Evolutionary conservation across 441 rosid species (phyloP).

Genomic region (Kokia cookei): DNA sequence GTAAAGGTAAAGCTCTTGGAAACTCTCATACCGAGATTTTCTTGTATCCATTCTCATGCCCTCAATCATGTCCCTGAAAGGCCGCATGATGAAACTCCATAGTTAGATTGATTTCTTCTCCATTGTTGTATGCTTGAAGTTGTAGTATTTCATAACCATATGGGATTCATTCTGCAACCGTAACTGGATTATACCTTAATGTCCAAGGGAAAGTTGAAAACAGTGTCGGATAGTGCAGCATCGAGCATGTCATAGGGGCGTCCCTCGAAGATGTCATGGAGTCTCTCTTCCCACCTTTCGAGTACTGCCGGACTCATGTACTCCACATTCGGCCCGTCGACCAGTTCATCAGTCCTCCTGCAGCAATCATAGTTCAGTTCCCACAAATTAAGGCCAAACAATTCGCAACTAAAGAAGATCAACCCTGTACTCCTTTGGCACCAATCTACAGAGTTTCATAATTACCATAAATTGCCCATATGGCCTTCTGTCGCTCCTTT

Average conservation of each 20-base stretch:
- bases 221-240: constrained; percentile 54
- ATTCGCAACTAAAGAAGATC: background rate
- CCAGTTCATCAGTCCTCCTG: constrained; percentile 68
- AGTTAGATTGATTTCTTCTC: background rate
- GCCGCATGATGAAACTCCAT: constrained; percentile 14
- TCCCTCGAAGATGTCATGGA: constrained; percentile 49
- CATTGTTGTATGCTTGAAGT: background rate
- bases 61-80: constrained; percentile 60
- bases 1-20: constrained; percentile 47
- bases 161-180: background rate
- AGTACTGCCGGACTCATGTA: constrained; percentile 38
- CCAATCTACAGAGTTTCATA: background rate
- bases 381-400: background rate
- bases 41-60: constrained; percentile 64
- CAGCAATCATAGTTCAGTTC: background rate
- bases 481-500: constrained; percentile 53
- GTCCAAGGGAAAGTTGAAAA: constrained; percentile 45
- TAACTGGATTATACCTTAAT: constrained; percentile 26
- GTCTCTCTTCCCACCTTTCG: constrained; percentile 55
- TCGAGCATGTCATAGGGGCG: constrained; percentile 57
- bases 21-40: constrained; percentile 38
- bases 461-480: constrained; percentile 64
- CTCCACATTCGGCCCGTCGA: constrained; percentile 46
- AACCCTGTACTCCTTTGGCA: background rate
- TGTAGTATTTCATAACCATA: background rate